Percentiles rank a stretch among this genome's conserved stretches.
Conservation (phyloP, 179 eudicot genomes). For the Gypsophila paniculata region DNA sequence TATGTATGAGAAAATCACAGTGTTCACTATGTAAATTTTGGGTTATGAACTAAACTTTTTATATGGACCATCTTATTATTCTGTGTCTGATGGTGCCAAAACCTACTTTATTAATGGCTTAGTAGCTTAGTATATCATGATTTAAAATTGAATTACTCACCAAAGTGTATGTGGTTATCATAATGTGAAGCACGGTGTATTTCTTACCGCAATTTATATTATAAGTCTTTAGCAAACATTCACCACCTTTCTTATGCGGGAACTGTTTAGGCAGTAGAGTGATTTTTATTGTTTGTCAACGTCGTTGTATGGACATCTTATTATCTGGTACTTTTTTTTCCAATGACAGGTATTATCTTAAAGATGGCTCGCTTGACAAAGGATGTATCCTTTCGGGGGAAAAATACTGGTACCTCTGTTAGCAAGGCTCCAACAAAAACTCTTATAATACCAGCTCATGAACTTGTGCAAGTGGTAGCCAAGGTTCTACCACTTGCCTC, state of each 20-base stretch:
- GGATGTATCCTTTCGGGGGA: slow-evolving; percentile 48
- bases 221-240: too few relatives aligned
- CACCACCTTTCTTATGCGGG: too few relatives aligned
- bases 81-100: too few relatives aligned
- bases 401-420: slow-evolving; percentile 39
- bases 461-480: slow-evolving; percentile 80
- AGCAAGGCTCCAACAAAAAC: slow-evolving; percentile 58
- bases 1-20: neutral
- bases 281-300: too few relatives aligned
- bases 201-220: too few relatives aligned
- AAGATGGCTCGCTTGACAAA: slow-evolving; percentile 74
- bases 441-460: slow-evolving; percentile 66
- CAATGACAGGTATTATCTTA: slow-evolving; percentile 60
- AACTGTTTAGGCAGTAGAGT: too few relatives aligned
- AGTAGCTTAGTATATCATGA: too few relatives aligned
- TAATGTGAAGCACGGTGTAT: too few relatives aligned
- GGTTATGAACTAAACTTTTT: neutral
- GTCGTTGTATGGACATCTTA: neutral
- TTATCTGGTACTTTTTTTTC: slow-evolving; percentile 9
- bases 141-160: too few relatives aligned
- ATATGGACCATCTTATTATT: too few relatives aligned
- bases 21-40: neutral
- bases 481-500: slow-evolving; percentile 46
- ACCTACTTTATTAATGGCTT: too few relatives aligned
- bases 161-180: too few relatives aligned